These are phyloP conservation scores for Aureobasidium uvarum DNA, from an alignment of 2,329 filamentous ascomycete species.

Conservation along the genomic window DNA sequence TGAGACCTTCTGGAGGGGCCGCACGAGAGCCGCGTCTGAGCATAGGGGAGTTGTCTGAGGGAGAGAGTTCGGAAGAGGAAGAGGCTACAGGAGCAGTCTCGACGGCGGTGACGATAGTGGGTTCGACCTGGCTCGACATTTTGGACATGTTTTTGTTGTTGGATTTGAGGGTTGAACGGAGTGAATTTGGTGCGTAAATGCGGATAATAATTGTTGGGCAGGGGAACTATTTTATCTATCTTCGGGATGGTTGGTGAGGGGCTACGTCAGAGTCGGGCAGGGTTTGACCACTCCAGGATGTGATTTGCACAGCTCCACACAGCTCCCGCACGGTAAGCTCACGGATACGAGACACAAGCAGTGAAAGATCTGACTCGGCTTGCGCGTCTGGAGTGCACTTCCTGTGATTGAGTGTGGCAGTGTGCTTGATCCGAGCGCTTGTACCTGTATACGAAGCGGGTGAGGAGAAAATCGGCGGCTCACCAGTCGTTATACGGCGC, in stretches of 20 bases:
- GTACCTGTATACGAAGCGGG: conserved; percentile 1
- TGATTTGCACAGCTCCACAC: conserved; percentile 22
- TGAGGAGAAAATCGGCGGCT: neutral
- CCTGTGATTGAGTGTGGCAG: conserved; percentile 7
- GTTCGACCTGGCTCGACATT: conserved; percentile 18
- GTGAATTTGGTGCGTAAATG: neutral
- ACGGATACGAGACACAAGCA: conserved; percentile 23
- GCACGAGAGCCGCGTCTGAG: conserved; percentile 12
- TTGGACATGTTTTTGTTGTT: conserved; percentile 10
- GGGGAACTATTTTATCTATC: conserved; percentile 11
- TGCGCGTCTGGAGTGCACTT: conserved; percentile 10
- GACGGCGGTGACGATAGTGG: conserved; percentile 12
- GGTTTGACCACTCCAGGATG: neutral
- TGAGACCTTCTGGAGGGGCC: conserved; percentile 1
- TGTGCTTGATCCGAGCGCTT: conserved; percentile 7
- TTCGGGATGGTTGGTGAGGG: neutral
- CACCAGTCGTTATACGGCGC: too few relatives aligned
- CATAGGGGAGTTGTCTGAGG: neutral
- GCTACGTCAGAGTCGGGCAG: conserved; percentile 15
- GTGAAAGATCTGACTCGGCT: conserved; percentile 19
- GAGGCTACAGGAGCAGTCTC: conserved; percentile 1
- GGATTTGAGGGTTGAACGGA: neutral
- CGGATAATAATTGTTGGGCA: neutral
- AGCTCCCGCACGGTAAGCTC: conserved; percentile 5
- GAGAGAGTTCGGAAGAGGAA: conserved; percentile 2